phyloP scores from a whole-genome alignment of 2,329 filamentous ascomycete genomes.

The Epichloe hybrida region DNA sequence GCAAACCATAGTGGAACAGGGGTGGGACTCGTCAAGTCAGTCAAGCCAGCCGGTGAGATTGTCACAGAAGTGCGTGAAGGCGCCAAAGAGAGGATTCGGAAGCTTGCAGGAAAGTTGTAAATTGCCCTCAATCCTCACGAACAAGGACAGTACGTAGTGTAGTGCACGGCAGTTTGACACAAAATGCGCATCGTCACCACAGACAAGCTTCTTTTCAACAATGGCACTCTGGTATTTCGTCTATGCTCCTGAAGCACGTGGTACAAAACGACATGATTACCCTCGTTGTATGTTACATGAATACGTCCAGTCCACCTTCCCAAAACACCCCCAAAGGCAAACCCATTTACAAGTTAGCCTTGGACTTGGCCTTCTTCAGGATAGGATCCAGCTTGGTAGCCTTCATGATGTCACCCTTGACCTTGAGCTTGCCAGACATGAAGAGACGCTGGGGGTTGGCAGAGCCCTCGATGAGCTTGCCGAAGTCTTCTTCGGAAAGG shows the following conservation, averaged over 20 bases:
- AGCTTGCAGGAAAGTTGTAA: slow-evolving; percentile 10
- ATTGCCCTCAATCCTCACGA: too few relatives aligned
- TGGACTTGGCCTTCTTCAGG: slow-evolving; percentile 72
- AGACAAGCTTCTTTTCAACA: not conserved
- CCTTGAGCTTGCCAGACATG: slow-evolving; percentile 97
- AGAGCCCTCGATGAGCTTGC: slow-evolving; percentile 68
- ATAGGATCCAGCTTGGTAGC: slow-evolving; percentile 92
- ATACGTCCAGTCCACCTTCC: not conserved
- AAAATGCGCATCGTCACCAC: not conserved
- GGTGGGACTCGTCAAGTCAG: slow-evolving; percentile 30
- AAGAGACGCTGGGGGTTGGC: slow-evolving; percentile 86
- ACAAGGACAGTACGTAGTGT: too few relatives aligned
- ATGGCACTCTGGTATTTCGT: slow-evolving; percentile 5
- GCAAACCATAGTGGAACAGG: slow-evolving; percentile 23
- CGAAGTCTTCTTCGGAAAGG: slow-evolving; percentile 79
- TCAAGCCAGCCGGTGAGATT: slow-evolving; percentile 27
- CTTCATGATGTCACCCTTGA: slow-evolving; percentile 98
- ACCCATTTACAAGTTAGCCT: slow-evolving; percentile 63
- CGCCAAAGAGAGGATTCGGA: slow-evolving; percentile 21
- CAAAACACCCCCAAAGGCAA: not conserved
- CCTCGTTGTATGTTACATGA: slow-evolving; percentile 3
- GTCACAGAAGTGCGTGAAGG: slow-evolving; percentile 27
- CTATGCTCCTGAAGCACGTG: slow-evolving; percentile 7
- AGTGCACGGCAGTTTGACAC: too few relatives aligned
- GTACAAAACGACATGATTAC: slow-evolving; percentile 1